Conservation (phyloP, 495 filamentous ascomycete species). For the Echria macrotheca region DNA sequence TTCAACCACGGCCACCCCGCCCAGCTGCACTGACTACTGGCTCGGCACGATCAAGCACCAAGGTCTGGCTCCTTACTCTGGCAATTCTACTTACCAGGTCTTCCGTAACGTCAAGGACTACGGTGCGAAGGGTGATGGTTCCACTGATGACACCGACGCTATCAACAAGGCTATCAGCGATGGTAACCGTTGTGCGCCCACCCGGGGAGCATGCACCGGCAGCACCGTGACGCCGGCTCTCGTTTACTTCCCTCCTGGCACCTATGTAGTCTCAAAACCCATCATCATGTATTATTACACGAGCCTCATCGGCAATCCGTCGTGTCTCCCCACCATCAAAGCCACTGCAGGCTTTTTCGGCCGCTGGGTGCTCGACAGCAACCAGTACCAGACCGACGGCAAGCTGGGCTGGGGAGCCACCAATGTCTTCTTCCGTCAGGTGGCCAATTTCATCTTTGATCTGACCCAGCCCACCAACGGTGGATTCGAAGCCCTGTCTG, state of each 20-base stretch:
- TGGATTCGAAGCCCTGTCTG: conserved; percentile 47
- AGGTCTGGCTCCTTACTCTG: conserved; percentile 40
- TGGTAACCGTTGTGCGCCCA: conserved; percentile 67
- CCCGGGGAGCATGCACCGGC: conserved; percentile 63
- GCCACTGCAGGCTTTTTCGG: conserved; percentile 55
- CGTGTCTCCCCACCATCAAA: conserved; percentile 57
- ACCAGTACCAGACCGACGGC: conserved; percentile 35
- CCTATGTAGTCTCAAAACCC: conserved; percentile 60
- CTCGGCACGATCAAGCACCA: conserved; percentile 42
- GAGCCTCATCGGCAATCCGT: conserved; percentile 65
- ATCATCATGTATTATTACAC: conserved; percentile 64
- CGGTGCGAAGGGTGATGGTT: conserved; percentile 55
- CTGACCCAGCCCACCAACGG: conserved; percentile 51
- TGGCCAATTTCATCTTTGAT: conserved; percentile 71
- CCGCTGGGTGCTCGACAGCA: conserved; percentile 58
- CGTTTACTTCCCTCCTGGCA: conserved; percentile 74
- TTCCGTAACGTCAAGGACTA: conserved; percentile 56
- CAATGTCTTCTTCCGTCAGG: conserved; percentile 72
- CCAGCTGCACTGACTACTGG: conserved; percentile 37
- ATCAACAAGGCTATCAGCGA: conserved; percentile 76
- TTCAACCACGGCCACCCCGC: conserved; percentile 5
- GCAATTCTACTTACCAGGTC: conserved; percentile 39
- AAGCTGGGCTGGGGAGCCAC: conserved; percentile 44
- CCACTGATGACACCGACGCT: conserved; percentile 76
- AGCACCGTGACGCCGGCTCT: conserved; percentile 66